Conservation (phyloP, 2,329 filamentous ascomycete species). For the Ceratocystis diversiconidia region DNA sequence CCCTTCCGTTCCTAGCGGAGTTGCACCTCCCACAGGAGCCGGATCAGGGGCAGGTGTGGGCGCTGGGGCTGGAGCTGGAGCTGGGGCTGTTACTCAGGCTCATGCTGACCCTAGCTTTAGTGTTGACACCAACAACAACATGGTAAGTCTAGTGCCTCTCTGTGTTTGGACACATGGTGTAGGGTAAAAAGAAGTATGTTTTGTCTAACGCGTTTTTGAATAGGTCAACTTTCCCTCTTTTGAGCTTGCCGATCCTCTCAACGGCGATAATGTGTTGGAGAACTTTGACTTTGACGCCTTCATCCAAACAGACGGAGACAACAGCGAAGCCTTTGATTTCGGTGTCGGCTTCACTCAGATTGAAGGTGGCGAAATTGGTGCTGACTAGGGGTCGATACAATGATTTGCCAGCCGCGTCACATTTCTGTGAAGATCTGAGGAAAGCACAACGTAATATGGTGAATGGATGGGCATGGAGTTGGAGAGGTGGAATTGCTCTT, state of each 20-base stretch:
- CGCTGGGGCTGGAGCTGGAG: slow-evolving; percentile 3
- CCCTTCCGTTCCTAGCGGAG: slow-evolving; percentile 23
- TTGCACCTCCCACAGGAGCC: slow-evolving; percentile 30
- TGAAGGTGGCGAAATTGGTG: slow-evolving; percentile 39
- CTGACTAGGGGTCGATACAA: slow-evolving; percentile 31
- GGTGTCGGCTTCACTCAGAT: slow-evolving; percentile 36
- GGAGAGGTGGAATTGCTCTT: too few relatives aligned
- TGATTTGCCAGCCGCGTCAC: slow-evolving; percentile 10
- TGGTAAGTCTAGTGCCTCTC: slow-evolving; percentile 5
- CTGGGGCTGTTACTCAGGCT: slow-evolving; percentile 32
- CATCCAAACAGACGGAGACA: slow-evolving; percentile 40
- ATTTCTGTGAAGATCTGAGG: slow-evolving; percentile 3
- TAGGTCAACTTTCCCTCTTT: slow-evolving; percentile 35
- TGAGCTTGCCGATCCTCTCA: slow-evolving; percentile 42
- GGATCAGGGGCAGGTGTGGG: slow-evolving; percentile 29
- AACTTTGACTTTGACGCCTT: slow-evolving; percentile 58
- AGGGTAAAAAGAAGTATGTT: too few relatives aligned
- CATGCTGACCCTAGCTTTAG: slow-evolving; percentile 31
- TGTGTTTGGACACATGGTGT: neutral
- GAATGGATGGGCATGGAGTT: neutral
- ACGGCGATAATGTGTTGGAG: slow-evolving; percentile 43
- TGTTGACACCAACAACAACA: slow-evolving; percentile 10
- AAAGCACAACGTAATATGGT: neutral
- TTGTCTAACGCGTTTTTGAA: slow-evolving; percentile 5
- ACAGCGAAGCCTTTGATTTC: slow-evolving; percentile 42